phyloP scores from a whole-genome alignment of 306 rosid genomes.

The Betula pendula region DNA sequence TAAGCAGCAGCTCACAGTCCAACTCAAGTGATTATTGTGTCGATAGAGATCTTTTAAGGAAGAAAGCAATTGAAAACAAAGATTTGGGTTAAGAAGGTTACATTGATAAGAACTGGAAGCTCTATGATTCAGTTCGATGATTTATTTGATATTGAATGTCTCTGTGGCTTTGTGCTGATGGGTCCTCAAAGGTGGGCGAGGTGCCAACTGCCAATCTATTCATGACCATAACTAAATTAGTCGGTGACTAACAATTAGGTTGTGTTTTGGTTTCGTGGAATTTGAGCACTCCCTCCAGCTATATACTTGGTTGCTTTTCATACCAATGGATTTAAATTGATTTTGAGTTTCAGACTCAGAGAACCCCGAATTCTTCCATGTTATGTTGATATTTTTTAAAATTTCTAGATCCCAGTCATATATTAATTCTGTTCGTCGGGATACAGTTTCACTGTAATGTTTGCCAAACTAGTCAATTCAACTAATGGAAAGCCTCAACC shows the following conservation, averaged over 20 bases:
- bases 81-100: slow-evolving; percentile 4
- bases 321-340: too few relatives aligned
- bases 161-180: background rate
- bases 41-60: slow-evolving; percentile 26
- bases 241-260: background rate
- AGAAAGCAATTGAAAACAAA: background rate
- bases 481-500: background rate
- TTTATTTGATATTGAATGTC: background rate
- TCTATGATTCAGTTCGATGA: background rate
- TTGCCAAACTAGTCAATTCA: background rate
- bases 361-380: background rate
- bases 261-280: slow-evolving; percentile 6
- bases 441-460: background rate
- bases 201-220: background rate
- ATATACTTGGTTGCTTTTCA: too few relatives aligned
- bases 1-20: slow-evolving; percentile 18
- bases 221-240: background rate
- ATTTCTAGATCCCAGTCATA: background rate
- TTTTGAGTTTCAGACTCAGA: background rate
- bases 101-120: slow-evolving; percentile 12
- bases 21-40: slow-evolving; percentile 11
- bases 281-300: too few relatives aligned
- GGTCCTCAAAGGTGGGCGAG: background rate
- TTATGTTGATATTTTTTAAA: too few relatives aligned
- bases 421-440: background rate